Evolutionary conservation across 2,329 filamentous ascomycete genomes (phyloP).

Genomic region (Diaporthe longicolla): DNA sequence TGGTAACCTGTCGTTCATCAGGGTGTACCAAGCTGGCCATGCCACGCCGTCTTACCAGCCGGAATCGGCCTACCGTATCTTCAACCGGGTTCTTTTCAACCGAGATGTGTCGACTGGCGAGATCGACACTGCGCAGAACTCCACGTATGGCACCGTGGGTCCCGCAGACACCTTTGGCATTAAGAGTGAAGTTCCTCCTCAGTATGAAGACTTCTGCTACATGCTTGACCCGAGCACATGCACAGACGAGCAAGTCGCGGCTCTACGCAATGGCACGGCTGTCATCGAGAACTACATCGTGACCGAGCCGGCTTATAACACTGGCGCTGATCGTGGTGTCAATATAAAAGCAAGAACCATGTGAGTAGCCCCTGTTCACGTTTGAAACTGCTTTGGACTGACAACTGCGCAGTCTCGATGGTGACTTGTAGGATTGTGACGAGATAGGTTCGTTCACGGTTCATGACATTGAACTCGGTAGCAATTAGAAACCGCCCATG

Average conservation of each 20-base stretch:
- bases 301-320: background rate
- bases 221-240: slow-evolving; percentile 22
- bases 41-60: slow-evolving; percentile 65
- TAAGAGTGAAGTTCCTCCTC: slow-evolving; percentile 14
- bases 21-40: slow-evolving; percentile 69
- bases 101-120: slow-evolving; percentile 61
- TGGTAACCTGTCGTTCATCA: slow-evolving; percentile 72
- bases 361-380: background rate
- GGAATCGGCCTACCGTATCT: slow-evolving; percentile 59
- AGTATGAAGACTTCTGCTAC: slow-evolving; percentile 29
- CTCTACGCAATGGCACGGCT: slow-evolving; percentile 41
- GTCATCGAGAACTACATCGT: slow-evolving; percentile 44
- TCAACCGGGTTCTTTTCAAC: slow-evolving; percentile 63
- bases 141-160: slow-evolving; percentile 13
- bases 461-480: too few species aligned
- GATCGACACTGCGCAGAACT: slow-evolving; percentile 21
- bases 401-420: background rate
- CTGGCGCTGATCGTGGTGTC: background rate
- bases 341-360: background rate
- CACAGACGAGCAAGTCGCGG: slow-evolving; percentile 43
- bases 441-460: too few species aligned
- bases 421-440: background rate
- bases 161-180: slow-evolving; percentile 21
- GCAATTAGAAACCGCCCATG: too few species aligned
- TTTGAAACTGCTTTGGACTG: background rate